phyloP scores from a whole-genome alignment of 768 basidiomycete genomes.

The Dioszegia aurantiaca region DNA sequence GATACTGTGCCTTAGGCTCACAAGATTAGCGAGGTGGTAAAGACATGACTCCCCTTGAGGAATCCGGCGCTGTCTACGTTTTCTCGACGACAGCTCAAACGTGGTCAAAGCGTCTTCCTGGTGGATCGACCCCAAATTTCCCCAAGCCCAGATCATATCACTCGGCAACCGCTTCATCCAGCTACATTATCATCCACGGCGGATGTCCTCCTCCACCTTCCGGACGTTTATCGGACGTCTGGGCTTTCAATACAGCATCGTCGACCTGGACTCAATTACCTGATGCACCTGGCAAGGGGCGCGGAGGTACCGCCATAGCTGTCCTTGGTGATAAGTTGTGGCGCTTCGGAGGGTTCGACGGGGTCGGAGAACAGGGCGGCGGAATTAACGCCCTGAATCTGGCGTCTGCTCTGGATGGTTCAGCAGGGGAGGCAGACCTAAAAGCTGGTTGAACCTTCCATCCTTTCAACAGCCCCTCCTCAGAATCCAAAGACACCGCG shows the following conservation, averaged over 20 bases:
- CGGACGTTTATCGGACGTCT: conserved; percentile 25
- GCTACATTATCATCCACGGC: conserved; percentile 24
- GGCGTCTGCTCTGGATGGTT: neutral
- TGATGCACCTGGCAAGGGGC: conserved; percentile 19
- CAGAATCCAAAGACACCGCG: no score
- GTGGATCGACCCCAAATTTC: neutral
- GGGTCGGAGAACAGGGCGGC: conserved; percentile 31
- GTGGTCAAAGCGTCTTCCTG: conserved; percentile 15
- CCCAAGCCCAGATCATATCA: conserved; percentile 28
- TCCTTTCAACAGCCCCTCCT: no score
- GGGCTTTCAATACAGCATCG: conserved; percentile 26
- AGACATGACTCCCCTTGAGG: conserved; percentile 53
- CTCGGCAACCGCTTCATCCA: conserved; percentile 15
- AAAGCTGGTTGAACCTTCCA: no score
- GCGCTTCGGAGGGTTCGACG: conserved; percentile 35
- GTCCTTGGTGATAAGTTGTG: conserved; percentile 12
- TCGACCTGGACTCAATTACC: conserved; percentile 13
- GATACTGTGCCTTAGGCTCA: neutral
- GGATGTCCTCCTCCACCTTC: conserved; percentile 26
- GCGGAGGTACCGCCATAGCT: conserved; percentile 21
- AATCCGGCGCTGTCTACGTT: conserved; percentile 28
- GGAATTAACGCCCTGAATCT: conserved; percentile 21
- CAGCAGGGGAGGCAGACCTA: no score
- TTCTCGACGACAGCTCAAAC: conserved; percentile 11
- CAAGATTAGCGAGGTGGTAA: conserved; percentile 52